Base-by-base conservation (phyloP, 2,329 filamentous ascomycete species). In the Aspergillus quadrilineatus region DNA sequence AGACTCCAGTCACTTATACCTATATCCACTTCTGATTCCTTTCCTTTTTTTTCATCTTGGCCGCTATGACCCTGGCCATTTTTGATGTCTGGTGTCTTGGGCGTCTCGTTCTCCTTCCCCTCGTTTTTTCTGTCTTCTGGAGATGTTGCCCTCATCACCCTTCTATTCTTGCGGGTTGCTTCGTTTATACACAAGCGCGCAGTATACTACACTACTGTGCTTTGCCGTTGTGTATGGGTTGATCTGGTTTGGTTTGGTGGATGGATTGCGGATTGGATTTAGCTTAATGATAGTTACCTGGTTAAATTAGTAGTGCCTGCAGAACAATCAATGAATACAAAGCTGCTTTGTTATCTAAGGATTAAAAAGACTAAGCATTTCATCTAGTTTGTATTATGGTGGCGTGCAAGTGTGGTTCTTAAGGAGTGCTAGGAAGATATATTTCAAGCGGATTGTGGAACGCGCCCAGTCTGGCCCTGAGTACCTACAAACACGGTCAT, bases 31-130 rank as follows among this genome's bases (percentile, higher is more conserved):
- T 53, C 51, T 50, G 22, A 29, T 58, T 17, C 54, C 41, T 32
- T 48, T 43, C 47, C n/a, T 34, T 32, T 57, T 9, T 56, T 41
- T 22, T 3, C 22, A 4, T 22, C 34, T 48, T 43, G 55, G 59
- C 64, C 65, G 63, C 64, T 17, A 70, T 61, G 68, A 69, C 32
- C 60, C 65, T 67, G 63, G 67, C 66, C 63, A 61, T 44, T 28
- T 65, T 66, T 48, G 34, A 50, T 65, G 39, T 42, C 26, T 55
- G 67, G 67, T 55, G 69, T 68, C 28, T n/a, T 64, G 63, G 60
- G 61, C 53, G 56, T 61, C 32, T 39, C 8, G 32, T 12, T 50
- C 46, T 29, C 39, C 37, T 32, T 10, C 56, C 48, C 39, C 47
- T 49, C 36, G 22, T 4, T n/a, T 43, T 17, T 5, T 50, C 17